Percentiles rank a stretch among this genome's conserved stretches.
Evolutionary conservation across 1,139 yeast species (phyloP).

Genomic region (Schizosaccharomyces versatilis): DNA sequence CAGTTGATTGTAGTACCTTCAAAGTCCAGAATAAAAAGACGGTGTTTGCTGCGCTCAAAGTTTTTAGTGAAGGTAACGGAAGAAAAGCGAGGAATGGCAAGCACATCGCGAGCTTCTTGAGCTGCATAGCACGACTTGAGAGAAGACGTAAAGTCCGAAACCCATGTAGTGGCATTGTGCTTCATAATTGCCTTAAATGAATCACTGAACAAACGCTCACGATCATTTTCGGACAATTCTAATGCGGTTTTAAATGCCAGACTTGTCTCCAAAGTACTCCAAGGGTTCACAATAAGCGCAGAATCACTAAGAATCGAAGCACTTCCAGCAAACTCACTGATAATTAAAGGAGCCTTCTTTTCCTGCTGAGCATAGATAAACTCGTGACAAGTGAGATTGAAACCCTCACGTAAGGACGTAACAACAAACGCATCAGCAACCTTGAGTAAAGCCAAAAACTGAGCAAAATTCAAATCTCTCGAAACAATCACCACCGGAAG

Average conservation of each 20-base stretch:
- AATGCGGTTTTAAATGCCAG: slow-evolving; percentile 39
- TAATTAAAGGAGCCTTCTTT: slow-evolving; percentile 50
- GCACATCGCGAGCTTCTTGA: slow-evolving; percentile 25
- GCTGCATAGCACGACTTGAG: slow-evolving; percentile 44
- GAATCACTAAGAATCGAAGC: slow-evolving; percentile 56
- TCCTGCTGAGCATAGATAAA: slow-evolving; percentile 50
- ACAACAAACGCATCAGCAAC: slow-evolving; percentile 81
- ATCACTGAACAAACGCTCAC: slow-evolving; percentile 36
- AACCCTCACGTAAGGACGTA: slow-evolving; percentile 83
- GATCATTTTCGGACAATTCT: slow-evolving; percentile 39
- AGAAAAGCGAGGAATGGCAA: slow-evolving; percentile 17
- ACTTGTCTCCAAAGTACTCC: slow-evolving; percentile 55
- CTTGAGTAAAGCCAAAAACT: slow-evolving; percentile 60
- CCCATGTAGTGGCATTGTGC: slow-evolving; percentile 63
- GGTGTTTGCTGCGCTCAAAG: slow-evolving; percentile 14
- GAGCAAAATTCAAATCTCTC: slow-evolving; percentile 73
- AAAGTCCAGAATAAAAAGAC: slow-evolving; percentile 18
- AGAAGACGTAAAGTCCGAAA: slow-evolving; percentile 31
- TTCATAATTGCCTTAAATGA: slow-evolving; percentile 36
- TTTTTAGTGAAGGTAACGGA: slow-evolving; percentile 13
- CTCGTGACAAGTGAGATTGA: slow-evolving; percentile 90
- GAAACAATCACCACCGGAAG: slow-evolving; percentile 75
- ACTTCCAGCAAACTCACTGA: slow-evolving; percentile 88
- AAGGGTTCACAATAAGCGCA: slow-evolving; percentile 69
- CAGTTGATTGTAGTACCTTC: slow-evolving; percentile 13